These are phyloP conservation scores for Aspergillus sp. DNA, from an alignment of 2,329 filamentous ascomycete genomes.

Conservation along the genomic window DNA sequence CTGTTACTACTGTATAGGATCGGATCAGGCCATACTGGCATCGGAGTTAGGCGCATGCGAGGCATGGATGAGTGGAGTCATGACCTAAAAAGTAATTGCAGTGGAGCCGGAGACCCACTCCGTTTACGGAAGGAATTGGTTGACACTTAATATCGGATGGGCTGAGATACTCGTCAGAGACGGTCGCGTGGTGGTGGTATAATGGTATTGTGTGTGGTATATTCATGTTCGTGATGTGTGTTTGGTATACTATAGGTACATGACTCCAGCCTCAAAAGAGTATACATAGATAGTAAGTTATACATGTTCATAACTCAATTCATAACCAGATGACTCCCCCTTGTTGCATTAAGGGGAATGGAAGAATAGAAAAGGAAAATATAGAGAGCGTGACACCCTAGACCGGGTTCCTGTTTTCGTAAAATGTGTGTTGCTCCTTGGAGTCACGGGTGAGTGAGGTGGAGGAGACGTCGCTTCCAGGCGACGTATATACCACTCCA, in stretches of 20 bases:
- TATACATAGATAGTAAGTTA: background rate
- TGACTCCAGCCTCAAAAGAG: background rate
- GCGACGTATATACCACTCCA: slow-evolving; percentile 23
- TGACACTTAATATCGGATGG: background rate
- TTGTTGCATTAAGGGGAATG: background rate
- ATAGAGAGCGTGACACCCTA: background rate
- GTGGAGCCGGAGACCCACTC: no score
- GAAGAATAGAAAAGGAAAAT: background rate
- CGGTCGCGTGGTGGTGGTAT: background rate
- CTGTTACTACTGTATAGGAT: no score
- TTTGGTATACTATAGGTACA: background rate
- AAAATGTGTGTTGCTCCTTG: background rate
- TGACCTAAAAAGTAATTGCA: no score
- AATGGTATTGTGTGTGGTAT: background rate
- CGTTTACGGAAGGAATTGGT: no score
- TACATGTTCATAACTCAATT: slow-evolving; percentile 1
- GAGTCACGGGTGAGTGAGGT: slow-evolving; percentile 15
- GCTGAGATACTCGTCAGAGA: background rate
- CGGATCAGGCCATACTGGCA: no score
- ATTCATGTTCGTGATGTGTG: background rate
- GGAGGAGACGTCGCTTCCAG: slow-evolving; percentile 25
- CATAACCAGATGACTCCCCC: background rate
- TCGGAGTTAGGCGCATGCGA: no score
- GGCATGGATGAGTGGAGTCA: no score
- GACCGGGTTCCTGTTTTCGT: slow-evolving; percentile 7